Evolutionary conservation across 768 basidiomycete genomes (phyloP), one percentile per base, ranked within the genome.

Genomic region (Termitomyces sp.): DNA sequence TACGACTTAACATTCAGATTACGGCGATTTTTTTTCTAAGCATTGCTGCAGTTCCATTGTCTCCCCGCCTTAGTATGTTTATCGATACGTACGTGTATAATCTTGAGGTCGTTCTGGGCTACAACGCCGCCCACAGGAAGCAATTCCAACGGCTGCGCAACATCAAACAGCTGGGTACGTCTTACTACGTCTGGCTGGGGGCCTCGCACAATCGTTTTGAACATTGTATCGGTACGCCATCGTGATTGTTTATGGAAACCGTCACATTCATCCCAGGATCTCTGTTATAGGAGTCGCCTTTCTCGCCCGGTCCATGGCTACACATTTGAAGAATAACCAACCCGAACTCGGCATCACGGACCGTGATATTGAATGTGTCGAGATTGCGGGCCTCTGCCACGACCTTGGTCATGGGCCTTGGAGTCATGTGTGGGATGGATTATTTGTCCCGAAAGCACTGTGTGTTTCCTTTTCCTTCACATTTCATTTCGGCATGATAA

Each of bases 321-420:
- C 78, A 7, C 85, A 83, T 65, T 75, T 94, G 3, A 77, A 81
- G 60, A 68, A 75, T 15, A 77, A 71, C 7, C 92, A 94, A 62
- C 84, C 84, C 0, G 75, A 83, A 11, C 79, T 94, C 1, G 74
- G 73, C 0, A 91, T 94, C 60, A 87, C 85, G 0, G 79, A 87
- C 48, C 80, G 90, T 20, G 91, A 94, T 61, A 78, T 93, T 35
- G 78, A 80, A 54, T 94, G 92, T 61, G 87, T 94, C 18, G 87
- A 90, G 60, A 76, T 94, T 24, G 92, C 92, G 0, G 92, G 91
- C 0, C 76, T 93, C 3, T 92, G 91, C 59, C 92, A 94, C 66
- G 92, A 94, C 71, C 82, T 94, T 4, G 92, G 91, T 0, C 92
- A 93, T 67, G 92, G 92, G 0, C 92, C 92, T 0, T 93, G 89